These are phyloP conservation scores for Globisporangium parvum DNA, from an alignment of 352 stramenopile genomes.

Conservation along the genomic window DNA sequence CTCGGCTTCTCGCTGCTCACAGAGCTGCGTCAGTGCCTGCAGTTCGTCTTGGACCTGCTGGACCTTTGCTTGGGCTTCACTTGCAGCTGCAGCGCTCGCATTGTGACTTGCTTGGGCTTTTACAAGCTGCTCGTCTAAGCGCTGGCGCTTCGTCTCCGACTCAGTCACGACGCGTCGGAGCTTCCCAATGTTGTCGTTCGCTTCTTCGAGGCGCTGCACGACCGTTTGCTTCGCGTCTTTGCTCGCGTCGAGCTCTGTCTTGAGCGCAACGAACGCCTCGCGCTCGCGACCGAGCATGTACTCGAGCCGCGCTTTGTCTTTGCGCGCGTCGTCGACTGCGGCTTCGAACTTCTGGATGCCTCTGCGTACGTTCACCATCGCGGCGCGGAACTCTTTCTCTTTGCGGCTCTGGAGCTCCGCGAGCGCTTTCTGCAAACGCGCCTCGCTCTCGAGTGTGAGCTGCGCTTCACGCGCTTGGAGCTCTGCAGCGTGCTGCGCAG, in stretches of 20 bases:
- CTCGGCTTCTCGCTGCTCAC: slow-evolving; percentile 26
- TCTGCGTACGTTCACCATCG: slow-evolving; percentile 69
- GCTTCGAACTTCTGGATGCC: slow-evolving; percentile 66
- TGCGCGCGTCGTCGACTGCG: slow-evolving; percentile 35
- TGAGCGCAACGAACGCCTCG: slow-evolving; percentile 45
- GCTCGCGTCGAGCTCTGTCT: slow-evolving; percentile 41
- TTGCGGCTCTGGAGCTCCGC: slow-evolving; percentile 62
- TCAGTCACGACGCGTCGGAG: slow-evolving; percentile 49
- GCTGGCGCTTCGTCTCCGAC: slow-evolving; percentile 24
- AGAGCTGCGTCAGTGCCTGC: slow-evolving; percentile 6
- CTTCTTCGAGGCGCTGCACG: slow-evolving; percentile 55
- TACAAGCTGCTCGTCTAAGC: slow-evolving; percentile 25
- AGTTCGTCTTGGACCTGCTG: slow-evolving; percentile 19
- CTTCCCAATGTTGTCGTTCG: slow-evolving; percentile 60
- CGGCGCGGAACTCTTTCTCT: slow-evolving; percentile 53
- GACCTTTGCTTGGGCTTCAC: slow-evolving; percentile 1
- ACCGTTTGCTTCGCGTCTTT: slow-evolving; percentile 39
- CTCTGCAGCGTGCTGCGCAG: slow-evolving; percentile 53
- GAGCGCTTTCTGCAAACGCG: slow-evolving; percentile 43
- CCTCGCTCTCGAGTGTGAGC: slow-evolving; percentile 38
- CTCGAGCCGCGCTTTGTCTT: slow-evolving; percentile 45
- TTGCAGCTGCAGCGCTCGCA: slow-evolving; percentile 7
- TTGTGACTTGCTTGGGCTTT: slow-evolving; percentile 13
- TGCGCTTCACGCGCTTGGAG: slow-evolving; percentile 48
- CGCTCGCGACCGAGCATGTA: slow-evolving; percentile 44